Conservation (phyloP, 1,284 basidiomycete genomes). For the Cutaneotrichosporon cavernicola region DNA sequence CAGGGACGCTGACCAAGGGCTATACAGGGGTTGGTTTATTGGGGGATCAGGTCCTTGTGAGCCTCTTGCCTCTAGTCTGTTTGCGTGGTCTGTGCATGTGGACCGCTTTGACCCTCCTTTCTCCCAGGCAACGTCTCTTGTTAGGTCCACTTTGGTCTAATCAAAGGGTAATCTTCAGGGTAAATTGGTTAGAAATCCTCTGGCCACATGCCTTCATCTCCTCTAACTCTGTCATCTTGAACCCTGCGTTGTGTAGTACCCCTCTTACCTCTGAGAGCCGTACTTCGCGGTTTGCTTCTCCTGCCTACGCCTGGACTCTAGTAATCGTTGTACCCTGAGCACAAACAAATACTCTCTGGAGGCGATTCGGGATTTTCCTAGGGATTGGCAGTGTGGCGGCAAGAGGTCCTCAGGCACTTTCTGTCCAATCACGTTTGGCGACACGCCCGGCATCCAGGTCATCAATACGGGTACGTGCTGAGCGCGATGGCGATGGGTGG, state of each 20-base stretch:
- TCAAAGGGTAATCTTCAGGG: neutral
- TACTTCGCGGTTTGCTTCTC: no score
- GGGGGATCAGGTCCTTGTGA: no score
- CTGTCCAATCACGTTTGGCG: neutral
- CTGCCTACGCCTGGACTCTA: neutral
- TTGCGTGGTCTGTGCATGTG: no score
- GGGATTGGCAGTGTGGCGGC: neutral
- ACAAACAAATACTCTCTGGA: neutral
- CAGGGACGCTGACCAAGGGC: no score
- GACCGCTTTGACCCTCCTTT: no score
- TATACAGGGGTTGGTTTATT: no score
- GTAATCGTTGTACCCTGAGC: neutral
- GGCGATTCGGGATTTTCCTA: neutral
- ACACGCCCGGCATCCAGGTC: neutral
- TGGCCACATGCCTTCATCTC: neutral
- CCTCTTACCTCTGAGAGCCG: no score
- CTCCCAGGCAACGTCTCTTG: neutral
- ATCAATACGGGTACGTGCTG: no score
- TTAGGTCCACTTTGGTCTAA: neutral
- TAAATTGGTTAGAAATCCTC: neutral
- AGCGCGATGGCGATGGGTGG: no score
- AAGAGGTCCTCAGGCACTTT: neutral
- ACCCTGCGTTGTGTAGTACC: neutral
- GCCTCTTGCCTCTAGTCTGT: no score
- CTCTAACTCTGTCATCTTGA: neutral